A percentile compares a stretch with the other conserved stretches of the same genome.
phyloP scores from a whole-genome alignment of 1,284 basidiomycete genomes.

The Cryptococcus sp. region DNA sequence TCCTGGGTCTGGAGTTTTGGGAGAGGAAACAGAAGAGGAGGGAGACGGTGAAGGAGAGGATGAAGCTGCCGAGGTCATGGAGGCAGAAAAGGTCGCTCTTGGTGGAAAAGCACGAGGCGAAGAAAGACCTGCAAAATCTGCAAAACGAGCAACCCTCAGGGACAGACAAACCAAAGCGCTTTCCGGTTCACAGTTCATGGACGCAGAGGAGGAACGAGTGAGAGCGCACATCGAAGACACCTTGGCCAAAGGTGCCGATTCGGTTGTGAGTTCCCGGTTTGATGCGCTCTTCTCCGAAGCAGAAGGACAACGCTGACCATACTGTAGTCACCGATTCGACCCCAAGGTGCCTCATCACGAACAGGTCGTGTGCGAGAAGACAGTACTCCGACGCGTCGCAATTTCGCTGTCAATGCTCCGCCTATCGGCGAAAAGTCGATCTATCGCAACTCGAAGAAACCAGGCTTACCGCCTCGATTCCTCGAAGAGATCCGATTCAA shows the following conservation, averaged over 20 bases:
- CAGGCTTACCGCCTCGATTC: slow-evolving; percentile 45
- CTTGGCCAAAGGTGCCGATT: slow-evolving; percentile 68
- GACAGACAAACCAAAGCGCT: slow-evolving; percentile 36
- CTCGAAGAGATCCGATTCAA: slow-evolving; percentile 49
- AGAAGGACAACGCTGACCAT: slow-evolving; percentile 1
- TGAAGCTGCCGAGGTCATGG: slow-evolving; percentile 53
- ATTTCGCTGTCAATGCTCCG: slow-evolving; percentile 30
- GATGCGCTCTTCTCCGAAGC: neutral
- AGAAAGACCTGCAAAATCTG: slow-evolving; percentile 12
- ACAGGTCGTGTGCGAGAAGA: slow-evolving; percentile 35
- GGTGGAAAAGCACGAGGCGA: slow-evolving; percentile 24
- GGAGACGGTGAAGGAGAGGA: slow-evolving; percentile 50
- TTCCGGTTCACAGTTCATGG: slow-evolving; percentile 79
- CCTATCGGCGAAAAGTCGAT: slow-evolving; percentile 48
- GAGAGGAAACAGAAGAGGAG: slow-evolving; percentile 25
- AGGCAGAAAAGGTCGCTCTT: slow-evolving; percentile 44
- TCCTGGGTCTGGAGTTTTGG: slow-evolving; percentile 3
- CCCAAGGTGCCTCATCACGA: slow-evolving; percentile 17
- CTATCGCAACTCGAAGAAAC: slow-evolving; percentile 34
- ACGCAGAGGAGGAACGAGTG: slow-evolving; percentile 83
- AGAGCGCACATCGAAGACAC: slow-evolving; percentile 81
- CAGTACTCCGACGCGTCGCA: slow-evolving; percentile 23
- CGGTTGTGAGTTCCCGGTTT: slow-evolving; percentile 32
- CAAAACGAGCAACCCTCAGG: slow-evolving; percentile 48
- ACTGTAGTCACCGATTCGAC: slow-evolving; percentile 26